Percentiles rank a stretch among this genome's conserved stretches.
phyloP scores from a whole-genome alignment of 2,329 filamentous ascomycete species.

The Fusarium coicis region DNA sequence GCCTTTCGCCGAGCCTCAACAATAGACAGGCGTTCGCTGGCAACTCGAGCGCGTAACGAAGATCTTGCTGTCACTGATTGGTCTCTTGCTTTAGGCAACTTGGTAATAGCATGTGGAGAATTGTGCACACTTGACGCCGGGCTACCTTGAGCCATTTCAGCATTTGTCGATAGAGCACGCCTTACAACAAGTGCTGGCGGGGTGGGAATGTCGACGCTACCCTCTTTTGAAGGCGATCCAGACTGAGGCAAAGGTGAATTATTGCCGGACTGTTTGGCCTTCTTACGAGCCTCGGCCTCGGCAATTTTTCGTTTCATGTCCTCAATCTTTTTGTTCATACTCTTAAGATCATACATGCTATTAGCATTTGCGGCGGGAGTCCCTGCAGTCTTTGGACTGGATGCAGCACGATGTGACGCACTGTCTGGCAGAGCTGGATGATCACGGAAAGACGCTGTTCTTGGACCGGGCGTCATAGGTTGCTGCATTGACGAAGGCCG shows the following conservation, averaged over 20 bases:
- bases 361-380: conserved; percentile 53
- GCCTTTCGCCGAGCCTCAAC: conserved; percentile 51
- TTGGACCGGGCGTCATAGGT: conserved; percentile 47
- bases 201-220: conserved; percentile 35
- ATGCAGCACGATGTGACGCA: conserved; percentile 51
- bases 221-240: conserved; percentile 41
- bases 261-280: conserved; percentile 51
- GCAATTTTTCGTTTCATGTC: conserved; percentile 69
- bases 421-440: conserved; percentile 58
- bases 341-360: conserved; percentile 56
- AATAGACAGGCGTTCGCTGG: conserved; percentile 52
- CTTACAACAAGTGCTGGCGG: neutral
- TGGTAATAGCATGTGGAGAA: conserved; percentile 7
- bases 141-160: neutral
- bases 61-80: conserved; percentile 16
- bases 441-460: conserved; percentile 54
- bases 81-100: conserved; percentile 28
- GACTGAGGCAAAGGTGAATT: conserved; percentile 46
- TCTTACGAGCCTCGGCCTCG: conserved; percentile 67
- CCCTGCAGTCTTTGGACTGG: conserved; percentile 53
- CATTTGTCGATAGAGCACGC: neutral
- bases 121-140: conserved; percentile 13
- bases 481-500: conserved; percentile 51
- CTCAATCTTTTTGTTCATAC: conserved; percentile 69
- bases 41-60: conserved; percentile 47